These are phyloP conservation scores for Zygosaccharomyces pseudobailii DNA, from an alignment of 1,139 yeast genomes.

Conservation along the genomic window DNA sequence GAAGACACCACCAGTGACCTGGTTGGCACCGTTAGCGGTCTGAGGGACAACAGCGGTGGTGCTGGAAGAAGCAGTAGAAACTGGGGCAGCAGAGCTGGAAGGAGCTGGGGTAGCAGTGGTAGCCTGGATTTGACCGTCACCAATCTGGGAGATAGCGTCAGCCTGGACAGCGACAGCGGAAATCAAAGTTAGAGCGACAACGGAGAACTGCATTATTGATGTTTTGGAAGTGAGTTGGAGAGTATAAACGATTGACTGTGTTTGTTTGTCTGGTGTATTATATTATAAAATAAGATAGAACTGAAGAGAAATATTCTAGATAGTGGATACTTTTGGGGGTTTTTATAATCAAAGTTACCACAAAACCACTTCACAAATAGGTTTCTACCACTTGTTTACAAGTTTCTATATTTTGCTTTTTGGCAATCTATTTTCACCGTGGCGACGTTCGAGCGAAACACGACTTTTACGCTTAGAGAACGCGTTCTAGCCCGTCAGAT, in stretches of 20 bases:
- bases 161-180: slow-evolving; percentile 13
- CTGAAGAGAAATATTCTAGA: not conserved
- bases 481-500: not conserved
- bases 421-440: not conserved
- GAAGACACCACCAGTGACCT: slow-evolving; percentile 14
- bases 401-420: slow-evolving; percentile 1
- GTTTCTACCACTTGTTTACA: not conserved
- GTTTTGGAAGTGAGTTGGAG: not conserved
- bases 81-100: slow-evolving; percentile 7
- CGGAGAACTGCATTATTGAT: slow-evolving; percentile 14
- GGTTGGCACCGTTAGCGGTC: slow-evolving; percentile 15
- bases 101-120: slow-evolving; percentile 8
- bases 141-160: slow-evolving; percentile 14
- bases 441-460: not conserved
- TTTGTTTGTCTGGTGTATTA: slow-evolving; percentile 2
- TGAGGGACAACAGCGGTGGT: slow-evolving; percentile 10
- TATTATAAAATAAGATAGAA: not conserved
- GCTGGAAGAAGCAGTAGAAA: slow-evolving; percentile 11
- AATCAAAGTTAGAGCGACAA: slow-evolving; percentile 13
- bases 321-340: not conserved
- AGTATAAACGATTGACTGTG: slow-evolving; percentile 10
- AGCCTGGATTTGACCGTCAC: slow-evolving; percentile 16
- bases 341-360: not conserved
- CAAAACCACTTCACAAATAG: not conserved
- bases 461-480: not conserved